Conservation (phyloP, 2,329 filamentous ascomycete species). For the Fusarium metavorans region DNA sequence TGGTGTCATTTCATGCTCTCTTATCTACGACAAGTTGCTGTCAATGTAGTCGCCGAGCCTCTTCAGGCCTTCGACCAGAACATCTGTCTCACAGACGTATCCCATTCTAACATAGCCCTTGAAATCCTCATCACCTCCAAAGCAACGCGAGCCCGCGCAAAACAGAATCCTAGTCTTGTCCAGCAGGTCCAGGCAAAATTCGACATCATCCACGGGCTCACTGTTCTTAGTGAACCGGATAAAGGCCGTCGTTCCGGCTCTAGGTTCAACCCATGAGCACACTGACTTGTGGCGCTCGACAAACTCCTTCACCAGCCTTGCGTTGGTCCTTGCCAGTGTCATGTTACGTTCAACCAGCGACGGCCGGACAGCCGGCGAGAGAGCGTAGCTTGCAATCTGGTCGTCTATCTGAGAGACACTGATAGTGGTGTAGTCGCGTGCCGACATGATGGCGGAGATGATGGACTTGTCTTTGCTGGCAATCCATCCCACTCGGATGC, state of each 20-base stretch:
- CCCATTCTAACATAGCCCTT: conserved; percentile 82
- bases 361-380: conserved; percentile 62
- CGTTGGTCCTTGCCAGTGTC: conserved; percentile 74
- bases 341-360: conserved; percentile 65
- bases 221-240: conserved; percentile 74
- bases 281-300: conserved; percentile 72
- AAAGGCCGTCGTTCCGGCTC: conserved; percentile 84
- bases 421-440: conserved; percentile 87
- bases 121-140: conserved; percentile 75
- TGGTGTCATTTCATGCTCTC: not conserved
- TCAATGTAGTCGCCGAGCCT: conserved; percentile 56
- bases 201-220: conserved; percentile 76
- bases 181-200: conserved; percentile 76
- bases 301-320: conserved; percentile 74
- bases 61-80: conserved; percentile 75
- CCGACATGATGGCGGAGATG: conserved; percentile 71
- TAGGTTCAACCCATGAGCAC: conserved; percentile 79
- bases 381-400: conserved; percentile 79
- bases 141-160: conserved; percentile 78
- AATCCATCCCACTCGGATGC: conserved; percentile 86
- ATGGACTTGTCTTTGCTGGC: conserved; percentile 73
- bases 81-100: conserved; percentile 77
- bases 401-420: conserved; percentile 88
- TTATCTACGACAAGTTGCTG: conserved; percentile 14
- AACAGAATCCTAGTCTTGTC: conserved; percentile 79